Base-by-base conservation (phyloP, 768 basidiomycete genomes). In the Tricholoma bakamatsutake region DNA sequence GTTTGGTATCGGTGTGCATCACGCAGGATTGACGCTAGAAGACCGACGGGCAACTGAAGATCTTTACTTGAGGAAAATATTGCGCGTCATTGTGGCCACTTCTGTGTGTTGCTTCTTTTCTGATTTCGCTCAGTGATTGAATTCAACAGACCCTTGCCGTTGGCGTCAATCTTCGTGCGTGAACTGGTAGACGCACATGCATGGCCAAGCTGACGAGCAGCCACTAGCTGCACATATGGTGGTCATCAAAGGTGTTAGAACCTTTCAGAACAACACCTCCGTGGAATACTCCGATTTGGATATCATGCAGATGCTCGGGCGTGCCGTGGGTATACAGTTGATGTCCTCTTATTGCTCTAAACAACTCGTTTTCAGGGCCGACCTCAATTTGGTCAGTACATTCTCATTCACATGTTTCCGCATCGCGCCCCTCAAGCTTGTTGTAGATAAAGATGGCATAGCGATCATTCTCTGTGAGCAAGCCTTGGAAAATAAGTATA, bases 251-350 rank as follows among this genome's bases (percentile, higher is more conserved):
- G 96, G 95, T 3, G 94, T 96, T 21, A 85, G 84, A 62, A 75
- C 81, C 3, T 99, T 85, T 66, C 82, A 85, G 59, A 87, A 87
- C 50, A 81, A 79, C 45, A 74, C 73, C 13, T 81, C 82, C 47
- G 75, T 78, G 33, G 94, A 98, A 62, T 97, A 97, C 68, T 87
- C 88, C 0, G 95, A 97, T 66, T 77, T 97, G 5, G 97, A 98
- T 62, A 78, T 98, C 28, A 84, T 91, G 79, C 95, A 97, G 69
- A 98, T 98, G 96, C 82, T 98, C 56, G 97, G 96, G 6, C 83
- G 97, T 47, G 94, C 94, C 42, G 90, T 91, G 66, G 68, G 84
- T 55, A n/a, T 28, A 37, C 52, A 7, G 50, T 45, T 42, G 31
- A 37, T 8, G 40, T 40, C 31, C 5, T 21, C 12, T 52, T 28